These are phyloP conservation scores for Colletotrichum simmondsii DNA, from an alignment of 2,329 filamentous ascomycete genomes.

Conservation along the genomic window DNA sequence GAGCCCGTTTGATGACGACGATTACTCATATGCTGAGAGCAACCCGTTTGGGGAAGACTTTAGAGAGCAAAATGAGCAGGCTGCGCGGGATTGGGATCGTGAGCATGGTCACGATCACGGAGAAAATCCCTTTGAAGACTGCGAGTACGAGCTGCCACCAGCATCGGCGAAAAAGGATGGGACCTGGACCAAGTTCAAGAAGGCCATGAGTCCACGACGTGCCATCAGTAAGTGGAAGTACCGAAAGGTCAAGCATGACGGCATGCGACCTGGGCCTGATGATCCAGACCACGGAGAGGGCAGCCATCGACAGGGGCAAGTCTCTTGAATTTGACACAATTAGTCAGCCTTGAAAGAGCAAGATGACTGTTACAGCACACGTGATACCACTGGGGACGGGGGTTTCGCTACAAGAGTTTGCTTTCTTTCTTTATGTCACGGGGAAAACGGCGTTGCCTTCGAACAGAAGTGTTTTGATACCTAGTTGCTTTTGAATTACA, in stretches of 20 bases:
- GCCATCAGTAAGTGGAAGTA: slow-evolving; percentile 31
- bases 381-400: background rate
- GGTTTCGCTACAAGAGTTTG: background rate
- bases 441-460: background rate
- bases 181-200: slow-evolving; percentile 29
- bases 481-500: background rate
- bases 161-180: slow-evolving; percentile 12
- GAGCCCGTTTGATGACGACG: slow-evolving; percentile 28
- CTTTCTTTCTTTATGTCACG: background rate
- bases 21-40: slow-evolving; percentile 23
- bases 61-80: slow-evolving; percentile 15
- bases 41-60: slow-evolving; percentile 30
- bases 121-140: slow-evolving; percentile 26
- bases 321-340: background rate
- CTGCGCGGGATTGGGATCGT: background rate
- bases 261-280: background rate
- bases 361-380: background rate
- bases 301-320: background rate
- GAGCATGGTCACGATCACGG: background rate
- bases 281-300: slow-evolving; percentile 7
- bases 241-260: slow-evolving; percentile 22
- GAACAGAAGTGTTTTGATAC: background rate
- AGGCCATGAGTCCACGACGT: slow-evolving; percentile 29
- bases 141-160: slow-evolving; percentile 27
- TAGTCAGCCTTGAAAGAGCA: background rate